Evolutionary conservation across 805 yeast species (phyloP).

Genomic region (Teunomyces pallodes): DNA sequence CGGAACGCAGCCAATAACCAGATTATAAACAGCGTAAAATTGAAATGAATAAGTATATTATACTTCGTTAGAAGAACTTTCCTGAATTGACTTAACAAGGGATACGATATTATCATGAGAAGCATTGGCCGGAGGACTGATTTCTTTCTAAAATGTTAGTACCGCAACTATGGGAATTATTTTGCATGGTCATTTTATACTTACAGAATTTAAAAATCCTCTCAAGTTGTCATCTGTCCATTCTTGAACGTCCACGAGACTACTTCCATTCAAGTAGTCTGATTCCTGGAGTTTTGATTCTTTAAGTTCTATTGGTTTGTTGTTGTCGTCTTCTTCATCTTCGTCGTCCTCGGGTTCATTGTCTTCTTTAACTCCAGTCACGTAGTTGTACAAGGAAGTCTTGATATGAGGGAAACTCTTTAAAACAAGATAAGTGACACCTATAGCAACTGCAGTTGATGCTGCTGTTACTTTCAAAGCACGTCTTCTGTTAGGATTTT

Average conservation of each 20-base stretch:
- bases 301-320: slow-evolving; percentile 23
- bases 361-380: slow-evolving; percentile 19
- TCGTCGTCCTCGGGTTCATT: slow-evolving; percentile 8
- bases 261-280: slow-evolving; percentile 9
- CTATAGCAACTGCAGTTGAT: slow-evolving; percentile 42
- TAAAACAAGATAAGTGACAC: slow-evolving; percentile 41
- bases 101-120: slow-evolving; percentile 45
- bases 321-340: slow-evolving; percentile 14
- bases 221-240: slow-evolving; percentile 38
- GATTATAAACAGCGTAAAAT: slow-evolving; percentile 11
- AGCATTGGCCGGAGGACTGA: slow-evolving; percentile 45
- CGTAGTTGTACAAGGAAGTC: slow-evolving; percentile 19
- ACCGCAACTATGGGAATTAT: background rate
- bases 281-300: background rate
- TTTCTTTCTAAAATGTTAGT: slow-evolving; percentile 42
- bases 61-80: slow-evolving; percentile 18
- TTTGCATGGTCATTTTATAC: slow-evolving; percentile 16
- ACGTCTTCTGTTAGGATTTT: background rate
- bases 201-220: slow-evolving; percentile 37
- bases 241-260: slow-evolving; percentile 27
- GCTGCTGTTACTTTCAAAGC: slow-evolving; percentile 20
- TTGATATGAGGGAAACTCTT: slow-evolving; percentile 51
- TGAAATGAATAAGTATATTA: slow-evolving; percentile 17
- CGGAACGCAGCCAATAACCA: slow-evolving; percentile 3
- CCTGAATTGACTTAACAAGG: slow-evolving; percentile 44